Percentiles rank a stretch among this genome's conserved stretches.
Conservation (phyloP, 176 grass and related monocot genomes). For the Lolium perenne region DNA sequence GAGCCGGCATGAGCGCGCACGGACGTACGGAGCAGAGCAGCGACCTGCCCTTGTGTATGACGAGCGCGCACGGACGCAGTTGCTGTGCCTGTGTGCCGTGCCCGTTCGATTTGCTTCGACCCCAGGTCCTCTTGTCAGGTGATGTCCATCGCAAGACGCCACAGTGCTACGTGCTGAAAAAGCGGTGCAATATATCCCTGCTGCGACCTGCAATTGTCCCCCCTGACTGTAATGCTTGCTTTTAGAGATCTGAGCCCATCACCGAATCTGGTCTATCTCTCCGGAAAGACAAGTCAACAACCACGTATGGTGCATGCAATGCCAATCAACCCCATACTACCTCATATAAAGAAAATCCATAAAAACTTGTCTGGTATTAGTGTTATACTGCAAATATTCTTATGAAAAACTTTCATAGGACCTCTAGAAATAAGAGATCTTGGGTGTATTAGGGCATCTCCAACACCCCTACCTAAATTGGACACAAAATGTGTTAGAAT, state of each 20-base stretch:
- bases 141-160: no score
- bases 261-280: not conserved
- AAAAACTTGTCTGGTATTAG: no score
- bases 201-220: not conserved
- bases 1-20: not conserved
- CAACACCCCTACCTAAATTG: no score
- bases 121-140: not conserved
- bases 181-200: not conserved
- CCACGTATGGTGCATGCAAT: not conserved
- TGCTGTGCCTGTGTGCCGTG: no score
- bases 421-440: no score
- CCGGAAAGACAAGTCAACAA: not conserved
- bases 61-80: no score
- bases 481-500: no score
- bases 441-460: no score
- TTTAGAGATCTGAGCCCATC: not conserved
- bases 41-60: not conserved
- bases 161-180: not conserved
- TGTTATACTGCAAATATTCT: no score
- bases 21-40: not conserved
- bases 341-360: no score
- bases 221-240: no score
- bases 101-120: not conserved
- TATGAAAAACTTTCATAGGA: no score
- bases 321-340: constrained; percentile 19